Base-by-base conservation (phyloP, 805 yeast species). In the Monosporozyma siamensis region DNA sequence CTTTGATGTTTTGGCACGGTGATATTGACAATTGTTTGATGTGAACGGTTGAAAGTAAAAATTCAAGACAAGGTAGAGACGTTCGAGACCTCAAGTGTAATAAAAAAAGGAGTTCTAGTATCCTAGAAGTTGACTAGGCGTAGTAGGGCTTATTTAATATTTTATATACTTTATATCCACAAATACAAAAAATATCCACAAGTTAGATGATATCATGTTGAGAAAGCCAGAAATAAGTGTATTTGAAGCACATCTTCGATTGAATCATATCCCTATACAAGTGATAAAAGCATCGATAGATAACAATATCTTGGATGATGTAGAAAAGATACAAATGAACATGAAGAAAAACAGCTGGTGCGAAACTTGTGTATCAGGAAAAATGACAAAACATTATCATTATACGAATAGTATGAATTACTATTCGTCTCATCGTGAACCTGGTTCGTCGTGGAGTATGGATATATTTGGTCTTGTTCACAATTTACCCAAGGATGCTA, bases 391-490 rank as follows among this genome's bases (percentile, higher is more conserved):
- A 15, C 39, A 30, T 18, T 34, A n/a, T 20, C 48, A 46, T 25
- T 43, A 27, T 22, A 35, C 21, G 14, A 14, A 25, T 15, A 40
- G 44, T 4, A 43, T 40, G 46, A 46, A 40, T 26, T 22, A 38
- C 6, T 34, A 40, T 29, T 10, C 38, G 9, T 27, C 4, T 3
- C 9, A 25, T 6, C 15, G 29, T 6, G 12, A 15, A 27, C 42
- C 45, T 11, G 46, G 48, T 2, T 23, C 40, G 4, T 45, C 48
- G 2, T 45, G 48, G 48, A 40, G 42, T 27, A 6, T 42, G 9
- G 44, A 45, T 25, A 11, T 42, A 2, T 29, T 40, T 39, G 48
- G 48, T 2, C 48, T 44, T 22, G 24, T 42, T 8, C 12, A 11
- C 5, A 31, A 27, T 3, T 6, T 32, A 25, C 32, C 32, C 4